Base-by-base conservation (phyloP, 2,329 filamentous ascomycete species). In the Drechslerella coelobrocha region DNA sequence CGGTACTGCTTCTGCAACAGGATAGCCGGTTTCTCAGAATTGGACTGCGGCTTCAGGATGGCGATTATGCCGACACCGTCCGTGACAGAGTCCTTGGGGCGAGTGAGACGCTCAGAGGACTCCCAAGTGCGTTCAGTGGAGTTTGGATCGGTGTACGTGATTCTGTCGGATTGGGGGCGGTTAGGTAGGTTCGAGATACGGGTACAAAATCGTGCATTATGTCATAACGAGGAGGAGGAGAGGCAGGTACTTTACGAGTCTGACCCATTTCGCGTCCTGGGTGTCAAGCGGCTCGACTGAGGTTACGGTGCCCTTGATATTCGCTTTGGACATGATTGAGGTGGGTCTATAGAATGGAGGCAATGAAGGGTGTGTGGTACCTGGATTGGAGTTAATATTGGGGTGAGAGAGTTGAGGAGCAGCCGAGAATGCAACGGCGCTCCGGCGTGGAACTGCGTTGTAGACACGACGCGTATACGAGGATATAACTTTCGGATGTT, bases 41-140 rank as follows among this genome's bases (percentile, higher is more conserved):
- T 77, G 73, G 83, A 84, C 72, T 85, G 80, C 41, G 41, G 41
- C 41, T 45, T 45, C 12, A 92, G 80, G 73, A 91, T 84, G 43
- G 88, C 89, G 14, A 90, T 82, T 63, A 92, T 89, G 68, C 88
- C 88, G 12, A 91, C 88, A 56, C 87, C 88, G 75, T 92, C 89
- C 57, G 91, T 86, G 31, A 85, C 84, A 63, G 82, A 82, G 73
- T 79, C 81, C 61, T 81, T 80, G 10, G 88, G 87, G 2, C 88
- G 84, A 0, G 88, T 91, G 27, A 83, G 83, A n/a, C 89, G 85
- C 78, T 90, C 86, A 14, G 87, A 87, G 0, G 86, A 88, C 76
- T 92, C 89, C 89, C 89, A 91, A 27, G 83, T 85, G 56, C 88
- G 83, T 0, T 80, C 78, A 14, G 80, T 79, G 73, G 85, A 86